Evolutionary conservation across 805 yeast genomes (phyloP).

Genomic region (Wickerhamiella lipophila): DNA sequence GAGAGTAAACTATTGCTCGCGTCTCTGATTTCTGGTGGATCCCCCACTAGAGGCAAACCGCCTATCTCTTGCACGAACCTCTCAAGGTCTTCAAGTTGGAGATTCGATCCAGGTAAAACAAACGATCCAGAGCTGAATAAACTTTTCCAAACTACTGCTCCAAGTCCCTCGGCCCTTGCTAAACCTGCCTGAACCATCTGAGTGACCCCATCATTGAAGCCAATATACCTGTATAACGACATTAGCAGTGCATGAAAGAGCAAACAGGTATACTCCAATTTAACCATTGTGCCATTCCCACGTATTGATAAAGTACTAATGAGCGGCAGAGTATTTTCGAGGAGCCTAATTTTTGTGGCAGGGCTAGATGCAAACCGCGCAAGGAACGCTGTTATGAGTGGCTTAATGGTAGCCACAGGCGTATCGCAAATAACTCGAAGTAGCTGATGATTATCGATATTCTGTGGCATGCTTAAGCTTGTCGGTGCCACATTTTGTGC

Average conservation of each 20-base stretch:
- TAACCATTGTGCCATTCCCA: not conserved
- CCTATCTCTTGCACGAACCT: not conserved
- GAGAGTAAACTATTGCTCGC: not conserved
- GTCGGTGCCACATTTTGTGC: not conserved
- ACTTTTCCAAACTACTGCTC: not conserved
- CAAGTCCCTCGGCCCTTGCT: constrained; percentile 1
- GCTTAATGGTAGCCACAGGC: not conserved
- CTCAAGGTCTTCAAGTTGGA: not conserved
- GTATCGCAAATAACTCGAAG: not conserved
- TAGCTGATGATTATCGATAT: not conserved
- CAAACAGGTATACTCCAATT: not conserved
- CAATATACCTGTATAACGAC: not conserved
- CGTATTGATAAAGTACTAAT: constrained; percentile 4
- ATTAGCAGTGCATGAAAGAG: not conserved
- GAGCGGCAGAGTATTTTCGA: not conserved
- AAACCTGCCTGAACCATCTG: not conserved
- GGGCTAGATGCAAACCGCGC: not conserved
- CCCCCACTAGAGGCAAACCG: not conserved
- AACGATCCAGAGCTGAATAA: not conserved
- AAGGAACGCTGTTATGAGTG: not conserved
- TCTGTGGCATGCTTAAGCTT: not conserved
- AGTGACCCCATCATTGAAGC: not conserved
- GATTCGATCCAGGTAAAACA: not conserved
- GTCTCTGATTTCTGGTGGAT: not conserved
- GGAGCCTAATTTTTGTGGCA: not conserved